Conservation (phyloP, 202 grass and related monocot genomes). For the Panicum hallii region DNA sequence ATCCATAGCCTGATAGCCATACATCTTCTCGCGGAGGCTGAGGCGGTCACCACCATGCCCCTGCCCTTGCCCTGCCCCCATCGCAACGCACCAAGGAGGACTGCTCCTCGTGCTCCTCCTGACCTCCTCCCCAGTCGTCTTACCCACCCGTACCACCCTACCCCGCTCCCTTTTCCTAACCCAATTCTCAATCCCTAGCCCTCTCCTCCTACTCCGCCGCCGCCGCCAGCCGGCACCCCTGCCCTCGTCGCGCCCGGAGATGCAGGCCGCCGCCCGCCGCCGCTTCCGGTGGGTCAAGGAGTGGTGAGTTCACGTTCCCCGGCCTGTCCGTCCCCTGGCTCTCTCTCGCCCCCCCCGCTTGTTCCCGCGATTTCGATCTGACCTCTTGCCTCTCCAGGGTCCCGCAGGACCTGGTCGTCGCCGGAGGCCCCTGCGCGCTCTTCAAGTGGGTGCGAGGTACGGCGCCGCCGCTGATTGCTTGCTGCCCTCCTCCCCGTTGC, state of each 20-base stretch:
- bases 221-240: conserved; percentile 11
- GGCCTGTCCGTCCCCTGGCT: too few relatives aligned
- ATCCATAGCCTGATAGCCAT: conserved; percentile 18
- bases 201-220: background rate
- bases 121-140: background rate
- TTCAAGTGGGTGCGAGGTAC: conserved; percentile 95
- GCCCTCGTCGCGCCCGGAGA: conserved; percentile 4
- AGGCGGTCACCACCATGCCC: conserved; percentile 21
- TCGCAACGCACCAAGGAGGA: conserved; percentile 15
- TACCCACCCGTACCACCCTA: background rate
- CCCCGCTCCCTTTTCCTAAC: background rate
- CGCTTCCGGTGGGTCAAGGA: conserved; percentile 87
- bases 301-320: conserved; percentile 53
- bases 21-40: conserved; percentile 20
- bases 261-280: conserved; percentile 51
- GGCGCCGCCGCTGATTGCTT: background rate
- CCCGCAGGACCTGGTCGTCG: conserved; percentile 73
- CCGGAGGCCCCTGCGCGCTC: conserved; percentile 79
- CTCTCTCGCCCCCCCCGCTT: too few relatives aligned
- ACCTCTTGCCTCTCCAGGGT: conserved; percentile 56
- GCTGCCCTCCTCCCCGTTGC: background rate
- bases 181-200: conserved; percentile 33
- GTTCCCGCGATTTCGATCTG: conserved; percentile 34
- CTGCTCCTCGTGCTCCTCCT: conserved; percentile 35
- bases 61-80: background rate